Base-by-base conservation (phyloP, 495 filamentous ascomycete genomes). In the Penicillium psychrofluorescens region DNA sequence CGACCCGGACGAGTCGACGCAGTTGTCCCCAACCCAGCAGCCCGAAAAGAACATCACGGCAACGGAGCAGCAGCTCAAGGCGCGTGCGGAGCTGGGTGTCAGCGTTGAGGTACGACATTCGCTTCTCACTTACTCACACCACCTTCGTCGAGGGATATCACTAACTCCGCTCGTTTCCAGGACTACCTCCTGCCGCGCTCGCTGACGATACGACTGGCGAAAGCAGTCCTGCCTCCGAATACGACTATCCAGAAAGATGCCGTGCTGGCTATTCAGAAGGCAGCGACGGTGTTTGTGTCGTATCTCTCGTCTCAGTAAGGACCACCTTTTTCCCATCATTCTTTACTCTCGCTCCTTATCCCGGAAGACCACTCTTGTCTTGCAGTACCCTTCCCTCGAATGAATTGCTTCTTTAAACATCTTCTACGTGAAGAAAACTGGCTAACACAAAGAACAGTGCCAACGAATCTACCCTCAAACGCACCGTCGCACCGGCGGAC, bases 181-280 rank as follows among this genome's bases (percentile, higher is more conserved):
- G 92, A 98, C 59, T 83, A 95, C 44, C 85, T 78, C 33, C 82
- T 98, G 13, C 92, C 92, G 1, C 91, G 89, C 59, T 90, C 89
- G n/a, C 86, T 96, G 61, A 88, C 95, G 34, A 85, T 87, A 37
- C 81, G 92, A 15, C 79, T 98, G 6, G 92, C 91, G 2, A 97
- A 97, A 74, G 85, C 88, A 44, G 89, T 95, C n/a, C 76, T 98
- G n/a, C 92, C 92, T 0, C 79, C 90, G 6, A 95, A 96, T 58
- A 95, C 92, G 1, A 85, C 88, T 49, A 87, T 98, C 40, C 88
- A 95, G 54, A 95, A 90, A 49, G 91, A 96, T 64, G 92, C 92
- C 4, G 77, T 95, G 32, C 58, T 92, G 27, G 92, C 94, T 0
- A 80, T 98, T 61, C 86, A 85, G 49, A 96, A 97, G 70, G 85